Base-by-base conservation (phyloP, 2,329 filamentous ascomycete genomes). In the Trichoderma atroviride region DNA sequence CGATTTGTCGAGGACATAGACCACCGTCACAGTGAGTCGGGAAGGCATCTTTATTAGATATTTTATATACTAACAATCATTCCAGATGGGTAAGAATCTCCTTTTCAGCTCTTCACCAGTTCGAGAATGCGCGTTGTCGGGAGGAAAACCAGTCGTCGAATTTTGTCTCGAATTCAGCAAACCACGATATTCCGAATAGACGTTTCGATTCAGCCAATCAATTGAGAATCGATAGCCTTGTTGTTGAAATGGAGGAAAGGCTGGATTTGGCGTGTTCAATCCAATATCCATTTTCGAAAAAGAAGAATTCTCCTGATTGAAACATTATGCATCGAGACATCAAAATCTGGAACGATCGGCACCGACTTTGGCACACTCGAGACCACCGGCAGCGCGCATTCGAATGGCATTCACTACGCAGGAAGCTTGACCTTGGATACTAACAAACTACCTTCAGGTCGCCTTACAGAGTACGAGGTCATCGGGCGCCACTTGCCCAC, bases 391-490 rank as follows among this genome's bases (percentile, higher is more conserved):
- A 68, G 43, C 64, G 69, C 69, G 62, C 63, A 68, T 31, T 63
- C 50, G 61, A 66, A 16, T 55, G 10, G 19, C 13, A 33, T 22
- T 24, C 24, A 29, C 29, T 3, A 58, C 29, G n/a, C 22, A 61
- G 24, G 43, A 52, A 52, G 1, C 11, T 19, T 66, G 56, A 43
- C 31, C 31, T 43, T 50, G 55, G 29, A 70, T 74, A 80, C 82
- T 80, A 73, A 80, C 77, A 72, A 70, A 70, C 53, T 66, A 69
- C 58, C 59, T 59, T 69, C 84, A 99, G 96, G 94, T 93, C 96
- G 96, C 90, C 94, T 99, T 88, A 92, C 94, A 85, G 96, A 99
- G 91, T 99, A 97, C 91, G 96, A 98, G 91, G 95, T 99, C 88
- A 97, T 99, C 83, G 96, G 96, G 88, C 95, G 96, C 86, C 95